Conservation (phyloP, 192 early-diverging fungal genomes). For the Allomyces macrogynus region DNA sequence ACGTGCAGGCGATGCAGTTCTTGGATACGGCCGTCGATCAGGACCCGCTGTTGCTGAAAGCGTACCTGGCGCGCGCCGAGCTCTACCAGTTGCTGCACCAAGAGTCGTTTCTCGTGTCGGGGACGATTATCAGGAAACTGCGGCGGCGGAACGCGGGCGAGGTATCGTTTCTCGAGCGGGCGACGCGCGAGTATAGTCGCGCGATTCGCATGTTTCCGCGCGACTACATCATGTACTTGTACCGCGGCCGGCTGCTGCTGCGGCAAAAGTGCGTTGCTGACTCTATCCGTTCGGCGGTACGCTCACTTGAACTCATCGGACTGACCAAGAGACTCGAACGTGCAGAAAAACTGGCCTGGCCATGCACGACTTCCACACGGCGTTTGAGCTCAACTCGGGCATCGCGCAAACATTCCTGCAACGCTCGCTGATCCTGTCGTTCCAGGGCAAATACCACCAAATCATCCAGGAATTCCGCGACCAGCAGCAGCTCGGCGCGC, state of each 20-base stretch:
- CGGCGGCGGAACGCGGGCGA: background rate
- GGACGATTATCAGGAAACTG: background rate
- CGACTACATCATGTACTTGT: conserved; percentile 26
- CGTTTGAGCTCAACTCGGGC: conserved; percentile 30
- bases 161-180: conserved; percentile 7
- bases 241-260: conserved; percentile 25
- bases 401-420: conserved; percentile 32
- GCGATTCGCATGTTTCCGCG: conserved; percentile 27
- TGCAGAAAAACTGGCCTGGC: conserved; percentile 20
- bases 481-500: conserved; percentile 11
- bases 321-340: no score
- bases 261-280: conserved; percentile 11
- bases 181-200: conserved; percentile 24
- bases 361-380: conserved; percentile 29
- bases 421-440: conserved; percentile 25
- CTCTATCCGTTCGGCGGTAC: no score
- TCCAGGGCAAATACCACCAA: conserved; percentile 28
- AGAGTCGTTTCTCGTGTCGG: conserved; percentile 8
- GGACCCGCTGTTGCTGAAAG: conserved; percentile 17
- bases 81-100: conserved; percentile 22
- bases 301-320: no score
- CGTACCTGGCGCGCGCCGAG: conserved; percentile 24
- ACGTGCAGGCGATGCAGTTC: conserved; percentile 16
- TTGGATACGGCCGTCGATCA: conserved; percentile 20
- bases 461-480: conserved; percentile 28